Percentiles rank a stretch among this genome's conserved stretches.
These are phyloP conservation scores for Thermochaetoides thermophila DNA, from an alignment of 495 filamentous ascomycete genomes.

Conservation along the genomic window DNA sequence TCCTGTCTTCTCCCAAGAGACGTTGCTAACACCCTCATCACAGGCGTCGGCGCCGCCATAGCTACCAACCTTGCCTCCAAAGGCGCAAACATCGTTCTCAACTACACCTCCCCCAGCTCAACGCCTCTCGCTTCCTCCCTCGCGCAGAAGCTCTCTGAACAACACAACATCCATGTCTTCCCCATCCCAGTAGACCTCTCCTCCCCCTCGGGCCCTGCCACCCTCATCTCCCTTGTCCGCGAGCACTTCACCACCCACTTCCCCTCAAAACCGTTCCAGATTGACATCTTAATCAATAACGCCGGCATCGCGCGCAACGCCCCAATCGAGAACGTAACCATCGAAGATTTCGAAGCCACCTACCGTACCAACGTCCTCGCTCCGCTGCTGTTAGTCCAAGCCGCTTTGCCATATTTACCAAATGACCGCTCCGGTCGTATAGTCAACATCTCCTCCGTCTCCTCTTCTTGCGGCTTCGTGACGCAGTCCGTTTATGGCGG, in stretches of 20 bases:
- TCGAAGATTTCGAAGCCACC: conserved; percentile 50
- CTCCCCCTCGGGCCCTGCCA: conserved; percentile 19
- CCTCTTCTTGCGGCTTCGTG: conserved; percentile 50
- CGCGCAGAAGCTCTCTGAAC: conserved; percentile 24
- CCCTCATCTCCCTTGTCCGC: conserved; percentile 19
- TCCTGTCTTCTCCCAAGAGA: background rate
- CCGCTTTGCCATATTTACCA: conserved; percentile 54
- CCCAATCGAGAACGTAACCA: conserved; percentile 38
- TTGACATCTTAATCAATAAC: conserved; percentile 87
- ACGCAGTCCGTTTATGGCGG: conserved; percentile 71
- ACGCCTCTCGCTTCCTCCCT: conserved; percentile 13
- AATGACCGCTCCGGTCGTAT: conserved; percentile 61
- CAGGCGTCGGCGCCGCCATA: conserved; percentile 81
- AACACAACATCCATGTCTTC: conserved; percentile 24
- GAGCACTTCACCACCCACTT: conserved; percentile 16
- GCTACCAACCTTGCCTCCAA: conserved; percentile 63
- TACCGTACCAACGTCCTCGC: conserved; percentile 79
- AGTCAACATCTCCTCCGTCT: conserved; percentile 61
- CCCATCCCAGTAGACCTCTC: conserved; percentile 33
- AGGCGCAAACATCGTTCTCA: conserved; percentile 53
- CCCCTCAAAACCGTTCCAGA: conserved; percentile 37
- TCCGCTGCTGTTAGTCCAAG: conserved; percentile 66
- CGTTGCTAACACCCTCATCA: conserved; percentile 4
- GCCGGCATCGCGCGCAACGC: conserved; percentile 55
- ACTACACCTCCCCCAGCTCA: conserved; percentile 45